A percentile compares a stretch with the other conserved stretches of the same genome.
Evolutionary conservation across 148 eudicot genomes (phyloP).

Genomic region (Oxyria digyna): DNA sequence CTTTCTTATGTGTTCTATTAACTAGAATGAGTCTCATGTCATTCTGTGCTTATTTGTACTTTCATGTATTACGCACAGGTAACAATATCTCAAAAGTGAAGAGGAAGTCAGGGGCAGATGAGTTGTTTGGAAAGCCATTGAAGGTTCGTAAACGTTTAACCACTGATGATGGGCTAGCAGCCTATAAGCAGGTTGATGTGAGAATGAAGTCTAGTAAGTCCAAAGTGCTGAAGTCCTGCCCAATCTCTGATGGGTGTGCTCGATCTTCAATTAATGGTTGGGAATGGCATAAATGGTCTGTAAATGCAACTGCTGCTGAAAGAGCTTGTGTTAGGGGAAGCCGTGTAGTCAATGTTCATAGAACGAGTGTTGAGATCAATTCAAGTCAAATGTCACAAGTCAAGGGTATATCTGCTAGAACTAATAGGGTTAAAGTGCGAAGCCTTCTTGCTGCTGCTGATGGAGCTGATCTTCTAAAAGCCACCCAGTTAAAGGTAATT

Average conservation of each 20-base stretch:
- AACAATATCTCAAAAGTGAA: constrained; percentile 32
- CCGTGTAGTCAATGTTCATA: constrained; percentile 22
- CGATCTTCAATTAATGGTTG: constrained; percentile 81
- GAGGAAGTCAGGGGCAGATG: constrained; percentile 40
- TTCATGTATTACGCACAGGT: constrained; percentile 19
- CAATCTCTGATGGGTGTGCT: constrained; percentile 78
- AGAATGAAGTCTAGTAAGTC: constrained; percentile 24
- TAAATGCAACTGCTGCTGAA: constrained; percentile 68
- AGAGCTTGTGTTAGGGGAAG: constrained; percentile 68
- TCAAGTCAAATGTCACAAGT: constrained; percentile 28
- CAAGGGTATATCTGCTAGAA: constrained; percentile 85
- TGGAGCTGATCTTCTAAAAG: constrained; percentile 89
- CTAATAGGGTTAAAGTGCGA: constrained; percentile 87
- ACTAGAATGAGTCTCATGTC: neutral
- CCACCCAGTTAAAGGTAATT: constrained; percentile 81
- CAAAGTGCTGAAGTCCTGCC: constrained; percentile 32
- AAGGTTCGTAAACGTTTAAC: constrained; percentile 32
- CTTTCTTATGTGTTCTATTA: neutral
- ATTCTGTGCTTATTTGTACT: neutral
- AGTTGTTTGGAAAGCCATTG: constrained; percentile 18
- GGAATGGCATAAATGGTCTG: constrained; percentile 94
- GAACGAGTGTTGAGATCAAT: constrained; percentile 28
- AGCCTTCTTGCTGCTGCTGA: constrained; percentile 95
- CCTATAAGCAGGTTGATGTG: constrained; percentile 19
- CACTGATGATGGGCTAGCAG: constrained; percentile 25